phyloP scores from a whole-genome alignment of 495 filamentous ascomycete genomes.

The Arthonia radiata region DNA sequence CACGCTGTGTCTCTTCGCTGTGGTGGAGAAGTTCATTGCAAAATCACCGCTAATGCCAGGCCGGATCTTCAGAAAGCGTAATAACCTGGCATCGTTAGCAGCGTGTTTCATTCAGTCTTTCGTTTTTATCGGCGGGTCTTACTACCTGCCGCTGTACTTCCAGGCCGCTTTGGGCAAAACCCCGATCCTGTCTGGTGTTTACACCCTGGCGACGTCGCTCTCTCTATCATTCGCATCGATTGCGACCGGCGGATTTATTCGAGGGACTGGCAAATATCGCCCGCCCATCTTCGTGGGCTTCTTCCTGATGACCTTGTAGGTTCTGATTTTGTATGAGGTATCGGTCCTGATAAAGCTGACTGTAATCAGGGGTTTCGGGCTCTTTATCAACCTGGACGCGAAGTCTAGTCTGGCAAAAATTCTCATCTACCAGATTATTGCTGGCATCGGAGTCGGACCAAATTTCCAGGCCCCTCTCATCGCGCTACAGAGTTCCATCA shows the following conservation, averaged over 20 bases:
- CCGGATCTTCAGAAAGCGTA: constrained; percentile 32
- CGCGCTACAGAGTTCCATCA: constrained; percentile 47
- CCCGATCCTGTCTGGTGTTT: constrained; percentile 56
- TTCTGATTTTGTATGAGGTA: too few relatives aligned
- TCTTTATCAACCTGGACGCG: constrained; percentile 32
- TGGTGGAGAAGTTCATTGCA: constrained; percentile 49
- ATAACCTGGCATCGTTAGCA: constrained; percentile 30
- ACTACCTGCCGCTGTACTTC: constrained; percentile 61
- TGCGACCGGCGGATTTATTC: constrained; percentile 40
- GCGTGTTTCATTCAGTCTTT: constrained; percentile 40
- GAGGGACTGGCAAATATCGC: constrained; percentile 39
- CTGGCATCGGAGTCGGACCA: constrained; percentile 39
- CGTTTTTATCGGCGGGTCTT: constrained; percentile 48
- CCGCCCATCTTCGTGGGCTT: constrained; percentile 33
- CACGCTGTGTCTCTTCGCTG: constrained; percentile 33
- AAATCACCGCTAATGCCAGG: constrained; percentile 56
- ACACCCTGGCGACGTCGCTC: constrained; percentile 50
- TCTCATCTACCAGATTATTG: constrained; percentile 35
- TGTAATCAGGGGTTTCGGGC: constrained; percentile 41
- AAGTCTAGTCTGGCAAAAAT: constrained; percentile 30
- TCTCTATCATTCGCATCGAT: constrained; percentile 42
- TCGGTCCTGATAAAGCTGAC: too few relatives aligned
- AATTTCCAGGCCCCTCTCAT: constrained; percentile 57
- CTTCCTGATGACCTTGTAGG: constrained; percentile 29
- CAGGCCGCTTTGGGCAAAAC: constrained; percentile 43